Evolutionary conservation across 805 yeast species (phyloP), one percentile per base, ranked within the genome.

Genomic region (Teunomyces lycoperdinae): DNA sequence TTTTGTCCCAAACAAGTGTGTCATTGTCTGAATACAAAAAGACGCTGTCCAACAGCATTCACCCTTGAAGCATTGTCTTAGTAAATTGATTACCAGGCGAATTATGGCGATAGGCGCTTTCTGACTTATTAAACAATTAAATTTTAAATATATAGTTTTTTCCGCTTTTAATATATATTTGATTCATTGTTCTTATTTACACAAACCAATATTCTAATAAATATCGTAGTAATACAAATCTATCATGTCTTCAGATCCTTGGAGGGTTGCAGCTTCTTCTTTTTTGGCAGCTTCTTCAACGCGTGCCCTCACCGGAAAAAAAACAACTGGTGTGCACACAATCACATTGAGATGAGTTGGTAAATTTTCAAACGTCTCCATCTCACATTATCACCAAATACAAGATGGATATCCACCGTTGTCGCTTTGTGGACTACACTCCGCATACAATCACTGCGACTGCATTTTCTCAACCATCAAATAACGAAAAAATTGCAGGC

Each of bases 371-470:
- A 29, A 31, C 49, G 32, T 32, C 39, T 14, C 42, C 13, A 27
- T 38, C n/a, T 14, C 16, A 30, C 32, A 33, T 35, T 24, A 44
- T 29, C 36, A 30, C 33, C 24, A 20, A 20, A 20, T 20, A 27
- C 35, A 58, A 24, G 41, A 84, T 87, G 87, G 84, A 85, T 62
- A 79, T 92, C 55, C 97, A 92, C 67, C 81, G 97, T 60, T 87
- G 96, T 64, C 78, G 96, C 46, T 92, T 94, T 69, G 89, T 90
- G 67, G 96, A 92, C 65, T 87, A 81, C 57, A 80, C 85, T 9
- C 92, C 97, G 3, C 90, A 86, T 46, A 81, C 89, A 17, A 85
- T 92, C 47, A 89, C 97, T 0, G 79, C 95, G 0, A 67, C 87
- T 44, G 85, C 88, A 2, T 92, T 90, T 63, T 86, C 92, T 30